A percentile compares a stretch with the other conserved stretches of the same genome.
These are phyloP conservation scores for Candida sp. DNA, from an alignment of 1,139 yeast genomes.

Conservation along the genomic window DNA sequence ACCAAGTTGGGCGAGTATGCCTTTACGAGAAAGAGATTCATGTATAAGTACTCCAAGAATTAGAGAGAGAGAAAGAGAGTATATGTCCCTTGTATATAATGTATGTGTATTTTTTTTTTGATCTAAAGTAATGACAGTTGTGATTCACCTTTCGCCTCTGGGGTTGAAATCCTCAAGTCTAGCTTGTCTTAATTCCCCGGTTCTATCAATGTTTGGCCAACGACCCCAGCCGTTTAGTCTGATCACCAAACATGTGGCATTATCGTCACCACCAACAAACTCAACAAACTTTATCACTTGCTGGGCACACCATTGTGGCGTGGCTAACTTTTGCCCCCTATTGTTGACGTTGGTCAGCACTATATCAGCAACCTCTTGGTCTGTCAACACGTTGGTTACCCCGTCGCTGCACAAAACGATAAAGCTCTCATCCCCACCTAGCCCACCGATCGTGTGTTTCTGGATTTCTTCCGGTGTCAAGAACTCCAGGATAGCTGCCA, in stretches of 20 bases:
- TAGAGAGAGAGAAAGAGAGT: conserved; percentile 21
- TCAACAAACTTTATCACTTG: conserved; percentile 87
- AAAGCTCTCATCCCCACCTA: conserved; percentile 84
- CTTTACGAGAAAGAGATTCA: conserved; percentile 87
- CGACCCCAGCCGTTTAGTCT: conserved; percentile 91
- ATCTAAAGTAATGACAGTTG: neutral
- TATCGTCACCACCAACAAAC: conserved; percentile 91
- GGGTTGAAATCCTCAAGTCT: conserved; percentile 58
- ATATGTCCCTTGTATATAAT: neutral
- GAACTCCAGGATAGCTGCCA: conserved; percentile 32
- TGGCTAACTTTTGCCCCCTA: conserved; percentile 71
- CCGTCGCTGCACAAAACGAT: conserved; percentile 86
- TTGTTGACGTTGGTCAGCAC: conserved; percentile 73
- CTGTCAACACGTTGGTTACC: conserved; percentile 76
- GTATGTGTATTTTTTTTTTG: neutral
- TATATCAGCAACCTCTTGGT: conserved; percentile 91
- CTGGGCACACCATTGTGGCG: conserved; percentile 86
- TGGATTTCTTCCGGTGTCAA: conserved; percentile 44
- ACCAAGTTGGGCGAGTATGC: conserved; percentile 95
- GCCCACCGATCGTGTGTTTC: conserved; percentile 49
- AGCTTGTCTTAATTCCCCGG: conserved; percentile 81
- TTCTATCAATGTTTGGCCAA: conserved; percentile 85
- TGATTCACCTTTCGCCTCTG: conserved; percentile 26
- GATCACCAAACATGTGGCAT: conserved; percentile 87
- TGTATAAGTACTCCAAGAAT: conserved; percentile 75